Conservation (phyloP, 1,284 basidiomycete species). For the Pseudozyma sp. region DNA sequence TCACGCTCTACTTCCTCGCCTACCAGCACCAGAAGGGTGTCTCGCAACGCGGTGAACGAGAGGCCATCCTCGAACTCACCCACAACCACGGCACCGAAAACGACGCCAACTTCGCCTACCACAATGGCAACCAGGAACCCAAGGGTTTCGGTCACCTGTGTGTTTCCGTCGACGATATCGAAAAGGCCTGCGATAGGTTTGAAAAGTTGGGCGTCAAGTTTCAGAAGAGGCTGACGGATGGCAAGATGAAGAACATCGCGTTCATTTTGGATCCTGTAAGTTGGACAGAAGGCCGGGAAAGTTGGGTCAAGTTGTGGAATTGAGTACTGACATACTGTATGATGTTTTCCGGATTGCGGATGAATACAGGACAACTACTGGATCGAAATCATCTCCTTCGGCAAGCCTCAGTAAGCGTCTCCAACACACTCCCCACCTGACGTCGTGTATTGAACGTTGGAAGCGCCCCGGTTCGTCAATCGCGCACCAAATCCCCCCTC, state of each 20-base stretch:
- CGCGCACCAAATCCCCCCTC: no score
- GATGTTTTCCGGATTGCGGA: no score
- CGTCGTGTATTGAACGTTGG: neutral
- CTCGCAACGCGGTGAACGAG: conserved; percentile 73
- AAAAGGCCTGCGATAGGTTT: conserved; percentile 85
- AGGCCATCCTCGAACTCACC: conserved; percentile 69
- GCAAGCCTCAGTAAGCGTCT: conserved; percentile 47
- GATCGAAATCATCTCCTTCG: conserved; percentile 71
- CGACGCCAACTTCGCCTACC: conserved; percentile 57
- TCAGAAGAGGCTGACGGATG: conserved; percentile 87
- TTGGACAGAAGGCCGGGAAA: neutral
- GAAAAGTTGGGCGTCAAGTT: conserved; percentile 84
- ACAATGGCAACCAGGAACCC: conserved; percentile 66
- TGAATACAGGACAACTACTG: conserved; percentile 70
- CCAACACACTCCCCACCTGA: no score
- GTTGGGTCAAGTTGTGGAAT: no score
- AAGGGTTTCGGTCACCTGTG: conserved; percentile 74
- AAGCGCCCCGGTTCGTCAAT: no score
- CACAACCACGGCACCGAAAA: conserved; percentile 68
- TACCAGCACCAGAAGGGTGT: conserved; percentile 76
- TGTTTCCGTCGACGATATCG: conserved; percentile 83
- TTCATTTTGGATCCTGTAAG: conserved; percentile 83
- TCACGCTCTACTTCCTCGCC: conserved; percentile 79
- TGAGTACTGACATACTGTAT: no score
- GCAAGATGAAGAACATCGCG: conserved; percentile 84